Evolutionary conservation across 148 eudicot species (phyloP).

Genomic region (Beta vulgaris): DNA sequence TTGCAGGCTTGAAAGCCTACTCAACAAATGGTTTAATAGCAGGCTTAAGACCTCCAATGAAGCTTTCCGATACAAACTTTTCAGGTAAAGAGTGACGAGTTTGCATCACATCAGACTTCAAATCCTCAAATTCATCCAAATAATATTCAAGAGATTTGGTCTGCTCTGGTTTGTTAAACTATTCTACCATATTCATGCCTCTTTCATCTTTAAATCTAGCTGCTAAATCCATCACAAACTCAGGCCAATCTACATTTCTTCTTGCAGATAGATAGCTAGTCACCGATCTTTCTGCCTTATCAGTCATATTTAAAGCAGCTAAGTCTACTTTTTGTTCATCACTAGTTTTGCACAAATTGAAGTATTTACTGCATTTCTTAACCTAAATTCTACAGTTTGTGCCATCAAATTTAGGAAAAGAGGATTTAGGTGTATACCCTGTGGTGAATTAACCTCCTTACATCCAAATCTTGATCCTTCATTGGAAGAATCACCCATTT

Average conservation of each 20-base stretch:
- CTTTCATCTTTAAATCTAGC: background rate
- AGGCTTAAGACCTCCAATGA: too few relatives aligned
- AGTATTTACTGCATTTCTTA: background rate
- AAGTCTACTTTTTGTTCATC: background rate
- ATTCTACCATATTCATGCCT: background rate
- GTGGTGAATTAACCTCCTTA: background rate
- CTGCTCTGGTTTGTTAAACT: background rate
- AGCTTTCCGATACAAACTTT: too few relatives aligned
- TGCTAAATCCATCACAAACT: background rate
- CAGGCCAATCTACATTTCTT: background rate
- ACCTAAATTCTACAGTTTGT: background rate
- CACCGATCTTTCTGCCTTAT: background rate
- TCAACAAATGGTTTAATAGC: too few relatives aligned
- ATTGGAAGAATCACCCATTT: background rate
- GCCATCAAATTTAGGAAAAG: background rate
- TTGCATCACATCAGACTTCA: too few relatives aligned
- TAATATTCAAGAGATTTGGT: background rate
- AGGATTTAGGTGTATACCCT: too few relatives aligned
- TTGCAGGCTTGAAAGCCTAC: too few relatives aligned
- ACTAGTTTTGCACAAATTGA: background rate
- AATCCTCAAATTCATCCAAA: too few relatives aligned
- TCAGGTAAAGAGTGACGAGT: too few relatives aligned
- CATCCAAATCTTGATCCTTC: background rate
- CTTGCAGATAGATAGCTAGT: background rate
- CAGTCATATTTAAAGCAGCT: background rate